Base-by-base conservation (phyloP, 306 rosid species). In the Castanopsis chinensis region DNA sequence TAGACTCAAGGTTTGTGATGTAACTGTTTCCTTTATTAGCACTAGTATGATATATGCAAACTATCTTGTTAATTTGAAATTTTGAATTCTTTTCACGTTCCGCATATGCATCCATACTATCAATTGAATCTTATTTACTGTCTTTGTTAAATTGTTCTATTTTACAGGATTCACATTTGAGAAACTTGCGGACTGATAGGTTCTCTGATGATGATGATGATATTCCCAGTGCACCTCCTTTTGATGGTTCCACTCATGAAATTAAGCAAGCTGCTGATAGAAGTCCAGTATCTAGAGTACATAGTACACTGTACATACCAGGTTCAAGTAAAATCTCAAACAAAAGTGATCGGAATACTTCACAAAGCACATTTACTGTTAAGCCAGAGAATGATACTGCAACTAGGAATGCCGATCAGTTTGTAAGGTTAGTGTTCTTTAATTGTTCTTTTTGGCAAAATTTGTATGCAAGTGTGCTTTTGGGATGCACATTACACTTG, bases 171-270 rank as follows among this genome's bases (percentile, higher is more conserved):
- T 79, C 84, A 41, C 81, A 64, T 82, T 71, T 75, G 56, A 78
- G 75, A 74, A 85, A 82, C 77, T 35, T 20, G 27, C 86, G 83
- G 88, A 80, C 75, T 69, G 91, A 82, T 73, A 88, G 83, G 78
- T 77, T 90, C 57, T 84, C 92, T 14, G 97, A 93, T 55, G 96
- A 92, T 17, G 97, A 88, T 3, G 90, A 87, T 28, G 89, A 86
- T 30, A 45, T 89, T 89, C 91, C 98, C 19, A 96, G 94, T 85
- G 99, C 99, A 63, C 99, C 99, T 60, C 99, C 98, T 1, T 85
- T 93, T 81, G 72, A 76, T 76, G 88, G 88, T 81, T 82, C 87
- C 43, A 51, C 83, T 72, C 90, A 76, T 68, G 99, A 91, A 84
- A 88, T 93, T 77, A 86, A 82, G 82, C 88, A 60, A 85, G 74